Percentiles rank a stretch among this genome's conserved stretches.
Conservation (phyloP, 2,329 filamentous ascomycete genomes). For the Fusarium scirpi region DNA sequence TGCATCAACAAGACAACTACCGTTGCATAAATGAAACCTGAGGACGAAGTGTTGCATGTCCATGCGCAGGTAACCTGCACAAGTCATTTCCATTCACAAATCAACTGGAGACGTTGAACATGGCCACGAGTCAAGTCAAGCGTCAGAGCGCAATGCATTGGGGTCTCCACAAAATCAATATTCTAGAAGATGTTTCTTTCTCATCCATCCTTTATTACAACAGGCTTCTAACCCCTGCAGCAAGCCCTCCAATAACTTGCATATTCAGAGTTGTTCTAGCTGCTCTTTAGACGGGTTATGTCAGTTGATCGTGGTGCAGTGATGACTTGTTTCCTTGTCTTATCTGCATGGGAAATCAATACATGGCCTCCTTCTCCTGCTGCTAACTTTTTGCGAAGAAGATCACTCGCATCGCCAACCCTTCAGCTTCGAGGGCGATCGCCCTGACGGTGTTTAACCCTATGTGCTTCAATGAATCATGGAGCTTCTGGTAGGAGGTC, state of each 20-base stretch:
- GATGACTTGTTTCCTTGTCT: constrained; percentile 35
- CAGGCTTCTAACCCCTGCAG: not conserved
- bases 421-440: constrained; percentile 24
- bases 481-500: not conserved
- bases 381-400: constrained; percentile 15
- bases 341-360: constrained; percentile 5
- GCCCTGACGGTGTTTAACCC: constrained; percentile 1
- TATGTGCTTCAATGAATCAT: constrained; percentile 13
- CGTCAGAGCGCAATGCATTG: constrained; percentile 24
- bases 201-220: not conserved
- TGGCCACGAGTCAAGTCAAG: constrained; percentile 23
- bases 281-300: constrained; percentile 37
- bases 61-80: constrained; percentile 20
- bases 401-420: not conserved
- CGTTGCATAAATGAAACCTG: not conserved
- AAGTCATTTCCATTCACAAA: constrained; percentile 20
- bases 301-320: constrained; percentile 16
- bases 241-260: not conserved
- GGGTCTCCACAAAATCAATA: constrained; percentile 28
- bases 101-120: constrained; percentile 3
- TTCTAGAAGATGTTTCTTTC: constrained; percentile 33
- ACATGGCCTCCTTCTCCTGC: not conserved
- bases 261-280: constrained; percentile 26
- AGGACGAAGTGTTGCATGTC: not conserved
- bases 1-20: constrained; percentile 1